phyloP scores from a whole-genome alignment of 2,329 filamentous ascomycete genomes.

The Aureobasidium sp. region DNA sequence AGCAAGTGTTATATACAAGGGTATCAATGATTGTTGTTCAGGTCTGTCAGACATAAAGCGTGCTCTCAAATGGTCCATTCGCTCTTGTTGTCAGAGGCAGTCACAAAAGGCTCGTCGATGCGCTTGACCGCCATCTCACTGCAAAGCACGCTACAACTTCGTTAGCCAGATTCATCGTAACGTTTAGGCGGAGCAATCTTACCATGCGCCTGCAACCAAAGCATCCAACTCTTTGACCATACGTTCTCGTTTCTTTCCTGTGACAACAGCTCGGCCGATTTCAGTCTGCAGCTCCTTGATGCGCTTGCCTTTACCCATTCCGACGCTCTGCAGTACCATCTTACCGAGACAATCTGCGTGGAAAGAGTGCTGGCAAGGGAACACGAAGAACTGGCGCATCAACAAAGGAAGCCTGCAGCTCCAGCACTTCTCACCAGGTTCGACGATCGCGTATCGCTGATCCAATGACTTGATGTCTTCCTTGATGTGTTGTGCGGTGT shows the following conservation, averaged over 20 bases:
- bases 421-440: constrained; percentile 91
- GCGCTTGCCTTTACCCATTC: constrained; percentile 65
- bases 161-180: not conserved
- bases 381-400: constrained; percentile 92
- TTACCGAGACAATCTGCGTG: constrained; percentile 89
- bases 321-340: constrained; percentile 75
- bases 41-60: not conserved
- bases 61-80: constrained; percentile 62
- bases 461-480: constrained; percentile 80
- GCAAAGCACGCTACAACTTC: constrained; percentile 66
- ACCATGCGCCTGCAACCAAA: constrained; percentile 88
- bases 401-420: constrained; percentile 78
- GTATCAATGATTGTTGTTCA: not conserved
- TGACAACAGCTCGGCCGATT: constrained; percentile 63
- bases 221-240: constrained; percentile 84
- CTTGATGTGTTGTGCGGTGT: constrained; percentile 85
- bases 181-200: constrained; percentile 30
- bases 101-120: constrained; percentile 88
- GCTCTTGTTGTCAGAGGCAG: constrained; percentile 60
- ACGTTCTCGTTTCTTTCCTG: constrained; percentile 66
- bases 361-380: constrained; percentile 96
- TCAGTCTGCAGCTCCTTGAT: constrained; percentile 82
- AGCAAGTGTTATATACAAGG: constrained; percentile 12
- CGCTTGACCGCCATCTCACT: constrained; percentile 91
- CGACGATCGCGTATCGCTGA: constrained; percentile 88